These are phyloP conservation scores for Pholiota molesta DNA, from an alignment of 768 basidiomycete species.

Conservation along the genomic window DNA sequence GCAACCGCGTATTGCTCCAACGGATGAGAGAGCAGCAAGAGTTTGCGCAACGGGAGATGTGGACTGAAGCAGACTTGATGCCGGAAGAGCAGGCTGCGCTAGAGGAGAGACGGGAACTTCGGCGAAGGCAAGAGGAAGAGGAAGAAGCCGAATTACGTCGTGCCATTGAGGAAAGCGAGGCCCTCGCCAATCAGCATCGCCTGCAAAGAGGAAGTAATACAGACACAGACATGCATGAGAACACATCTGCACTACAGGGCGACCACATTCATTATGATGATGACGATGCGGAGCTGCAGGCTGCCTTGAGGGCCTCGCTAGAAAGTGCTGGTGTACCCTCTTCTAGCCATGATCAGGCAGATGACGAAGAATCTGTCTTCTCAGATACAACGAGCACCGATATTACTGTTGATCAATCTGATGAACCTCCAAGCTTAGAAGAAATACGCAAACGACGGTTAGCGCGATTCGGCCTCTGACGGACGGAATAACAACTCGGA, in stretches of 20 bases:
- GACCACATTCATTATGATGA: constrained; percentile 62
- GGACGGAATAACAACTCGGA: constrained; percentile 7
- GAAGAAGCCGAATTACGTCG: constrained; percentile 62
- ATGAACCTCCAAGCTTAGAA: constrained; percentile 54
- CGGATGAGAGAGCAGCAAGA: constrained; percentile 71
- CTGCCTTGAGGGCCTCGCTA: constrained; percentile 83
- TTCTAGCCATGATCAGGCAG: constrained; percentile 26
- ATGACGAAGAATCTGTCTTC: constrained; percentile 34
- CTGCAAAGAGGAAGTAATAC: constrained; percentile 3
- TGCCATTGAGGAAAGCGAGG: constrained; percentile 65
- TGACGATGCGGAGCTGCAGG: constrained; percentile 86
- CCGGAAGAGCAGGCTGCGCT: constrained; percentile 34
- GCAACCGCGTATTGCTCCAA: constrained; percentile 61
- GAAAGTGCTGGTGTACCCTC: constrained; percentile 52
- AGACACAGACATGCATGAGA: constrained; percentile 1
- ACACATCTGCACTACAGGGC: not conserved
- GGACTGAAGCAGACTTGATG: constrained; percentile 38
- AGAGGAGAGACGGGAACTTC: constrained; percentile 34
- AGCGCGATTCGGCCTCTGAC: constrained; percentile 61
- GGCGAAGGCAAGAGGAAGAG: constrained; percentile 42
- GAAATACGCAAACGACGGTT: constrained; percentile 67
- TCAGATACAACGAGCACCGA: constrained; percentile 35
- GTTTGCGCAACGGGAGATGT: constrained; percentile 62
- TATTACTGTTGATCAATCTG: constrained; percentile 17
- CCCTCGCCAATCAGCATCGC: constrained; percentile 33